Evolutionary conservation across 495 filamentous ascomycete species (phyloP), one percentile per base, ranked within the genome.

Genomic region (Jackrogersella multiformis): DNA sequence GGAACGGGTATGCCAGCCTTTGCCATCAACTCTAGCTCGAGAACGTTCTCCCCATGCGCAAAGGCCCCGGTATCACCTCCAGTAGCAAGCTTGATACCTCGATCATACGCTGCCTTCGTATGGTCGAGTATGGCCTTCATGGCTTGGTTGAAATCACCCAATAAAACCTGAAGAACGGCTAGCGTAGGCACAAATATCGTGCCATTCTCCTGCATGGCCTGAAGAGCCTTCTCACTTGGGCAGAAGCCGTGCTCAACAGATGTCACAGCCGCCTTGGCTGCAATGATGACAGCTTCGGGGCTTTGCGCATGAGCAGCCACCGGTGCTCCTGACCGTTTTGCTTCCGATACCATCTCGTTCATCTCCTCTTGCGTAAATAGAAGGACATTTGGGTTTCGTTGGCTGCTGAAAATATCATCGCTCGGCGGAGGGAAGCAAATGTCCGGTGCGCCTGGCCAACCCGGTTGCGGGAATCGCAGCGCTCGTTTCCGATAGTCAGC

Each of bases 11-110:
- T 70, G 2, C 81, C 84, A n/a, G 81, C 79, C 30, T 84, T 73
- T 3, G 78, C 53, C 77, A 86, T 77, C 7, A 86, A 49, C 68
- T 86, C 83, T 36, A 85, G 32, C 68, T 86, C 84, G 0, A 81
- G 55, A 1, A 58, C 77, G 57, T 85, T 85, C 34, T 82, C 74
- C 0, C 84, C 84, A 41, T 86, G 84, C 23, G 78, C 66, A 59
- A 85, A 82, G 0, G 79, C 72, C 1, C 84, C 84, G 3, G 81
- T 85, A 48, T 86, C 84, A 1, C 83, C 84, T 1, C 84, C 84
- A 1, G 78, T 70, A 0, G 76, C 79, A 2, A 86, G 28, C 54
- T 77, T 76, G 34, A 86, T 78, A 0, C 84, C 84, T 5, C n/a
- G 26, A 41, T 82, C 76, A 16, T 62, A 74, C 5, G 72, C 76